Evolutionary conservation across 768 basidiomycete genomes (phyloP), one percentile per base, ranked within the genome.

Genomic region (Boletus rubroflammeus): DNA sequence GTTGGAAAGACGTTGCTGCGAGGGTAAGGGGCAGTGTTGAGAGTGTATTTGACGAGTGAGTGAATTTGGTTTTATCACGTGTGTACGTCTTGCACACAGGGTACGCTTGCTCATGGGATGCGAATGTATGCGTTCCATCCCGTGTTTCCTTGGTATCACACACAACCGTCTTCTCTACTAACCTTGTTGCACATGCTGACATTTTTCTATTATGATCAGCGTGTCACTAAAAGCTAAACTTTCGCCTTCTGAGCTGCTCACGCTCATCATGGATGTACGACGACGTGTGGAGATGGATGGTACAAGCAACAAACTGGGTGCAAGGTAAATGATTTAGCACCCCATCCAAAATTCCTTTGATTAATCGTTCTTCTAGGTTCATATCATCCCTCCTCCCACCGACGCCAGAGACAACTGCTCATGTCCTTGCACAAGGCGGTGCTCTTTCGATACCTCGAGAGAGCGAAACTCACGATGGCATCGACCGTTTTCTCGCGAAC

Each of bases 1-100:
- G 95, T 0, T 96, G 94, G 93, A 89, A 86, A 60, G 86, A 87
- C 54, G 79, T 98, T 0, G 84, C 81, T 0, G 83, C 84, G 58
- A 75, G 90, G 36, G 88, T 94, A 0, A 73, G 85, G 60, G 72
- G 79, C 32, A 87, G 81, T 0, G 91, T 94, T 0, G 86, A 91
- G 62, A 86, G 86, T 54, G 90, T 90, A 0, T 90, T 97, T 53
- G 86, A 90, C 50, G 82, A 83, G 94, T 95, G 55, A 59, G 89
- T 74, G 14, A 10, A 26, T 68, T 4, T 11, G 21, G 13, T 14
- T 52, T 52, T 17, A 15, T 53, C 10, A 6, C 5, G 17, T 17
- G 17, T 31, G 7, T 13, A 21, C 8, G 5, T 47, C 23, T 1
- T 21, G 26, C 42, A 48, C 29, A 42, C 26, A 19, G 11, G 29